These are phyloP conservation scores for Nannizzia gypsea DNA, from an alignment of 2,329 filamentous ascomycete species.

Conservation along the genomic window DNA sequence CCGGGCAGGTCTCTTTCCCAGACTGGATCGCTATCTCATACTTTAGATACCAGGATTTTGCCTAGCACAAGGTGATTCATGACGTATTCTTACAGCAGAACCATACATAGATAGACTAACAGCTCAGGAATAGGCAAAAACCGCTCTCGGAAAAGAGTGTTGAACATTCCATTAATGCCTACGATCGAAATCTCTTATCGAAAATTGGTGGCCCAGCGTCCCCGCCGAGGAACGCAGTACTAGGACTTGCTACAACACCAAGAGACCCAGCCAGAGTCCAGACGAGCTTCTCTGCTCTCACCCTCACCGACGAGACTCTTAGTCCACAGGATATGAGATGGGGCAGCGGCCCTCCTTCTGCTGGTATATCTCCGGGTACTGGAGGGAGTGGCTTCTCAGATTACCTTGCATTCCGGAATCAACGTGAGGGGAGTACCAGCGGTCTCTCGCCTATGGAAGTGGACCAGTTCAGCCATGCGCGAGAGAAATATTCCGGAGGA, in stretches of 20 bases:
- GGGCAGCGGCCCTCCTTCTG: constrained; percentile 31
- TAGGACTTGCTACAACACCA: constrained; percentile 21
- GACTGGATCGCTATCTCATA: not conserved
- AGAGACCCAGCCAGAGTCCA: constrained; percentile 24
- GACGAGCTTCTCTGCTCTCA: constrained; percentile 12
- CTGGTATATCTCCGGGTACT: constrained; percentile 31
- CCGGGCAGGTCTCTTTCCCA: not conserved
- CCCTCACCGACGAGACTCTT: constrained; percentile 12
- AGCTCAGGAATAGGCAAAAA: constrained; percentile 36
- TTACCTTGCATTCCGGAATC: constrained; percentile 31
- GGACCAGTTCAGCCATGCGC: constrained; percentile 27
- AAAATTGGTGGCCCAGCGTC: constrained; percentile 51
- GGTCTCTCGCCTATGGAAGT: constrained; percentile 32
- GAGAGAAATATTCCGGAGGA: constrained; percentile 15
- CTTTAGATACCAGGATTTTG: not conserved
- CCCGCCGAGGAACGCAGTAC: constrained; percentile 35
- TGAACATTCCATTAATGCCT: constrained; percentile 48
- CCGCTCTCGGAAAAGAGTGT: constrained; percentile 48
- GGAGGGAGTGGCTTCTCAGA: constrained; percentile 31
- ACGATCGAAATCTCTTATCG: constrained; percentile 50
- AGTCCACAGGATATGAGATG: constrained; percentile 21
- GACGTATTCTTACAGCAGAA: not conserved
- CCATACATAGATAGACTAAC: not conserved
- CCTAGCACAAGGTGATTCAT: not conserved
- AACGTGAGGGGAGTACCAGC: constrained; percentile 32